phyloP scores from a whole-genome alignment of 2,329 filamentous ascomycete genomes.

The Aspergillus niger region DNA sequence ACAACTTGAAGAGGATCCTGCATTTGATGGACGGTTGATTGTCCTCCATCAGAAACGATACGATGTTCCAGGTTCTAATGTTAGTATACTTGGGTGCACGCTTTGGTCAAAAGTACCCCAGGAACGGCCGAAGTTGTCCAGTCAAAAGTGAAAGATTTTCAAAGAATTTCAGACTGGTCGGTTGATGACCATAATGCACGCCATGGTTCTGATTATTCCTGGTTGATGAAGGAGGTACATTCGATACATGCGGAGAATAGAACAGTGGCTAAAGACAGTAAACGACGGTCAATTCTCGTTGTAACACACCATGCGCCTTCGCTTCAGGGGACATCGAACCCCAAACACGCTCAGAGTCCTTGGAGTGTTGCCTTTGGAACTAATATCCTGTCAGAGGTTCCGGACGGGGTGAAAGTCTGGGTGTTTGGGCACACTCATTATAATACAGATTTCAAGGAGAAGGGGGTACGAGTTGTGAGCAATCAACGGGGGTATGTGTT shows the following conservation, averaged over 20 bases:
- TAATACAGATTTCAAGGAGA: constrained; percentile 43
- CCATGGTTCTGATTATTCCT: constrained; percentile 53
- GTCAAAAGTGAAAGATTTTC: constrained; percentile 56
- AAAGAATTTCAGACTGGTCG: constrained; percentile 56
- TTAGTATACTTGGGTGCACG: constrained; percentile 61
- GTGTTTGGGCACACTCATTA: constrained; percentile 52
- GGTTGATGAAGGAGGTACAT: constrained; percentile 49
- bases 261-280: background rate
- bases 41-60: constrained; percentile 30
- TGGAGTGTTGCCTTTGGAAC: constrained; percentile 58
- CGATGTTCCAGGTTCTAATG: constrained; percentile 29
- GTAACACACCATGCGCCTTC: constrained; percentile 62
- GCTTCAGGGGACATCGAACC: constrained; percentile 51
- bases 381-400: constrained; percentile 43
- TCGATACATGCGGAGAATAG: constrained; percentile 19
- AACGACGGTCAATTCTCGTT: constrained; percentile 45
- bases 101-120: constrained; percentile 57
- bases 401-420: constrained; percentile 41
- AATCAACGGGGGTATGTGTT: constrained; percentile 50
- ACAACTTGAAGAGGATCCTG: constrained; percentile 31
- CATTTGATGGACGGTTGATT: constrained; percentile 28
- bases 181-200: constrained; percentile 52
- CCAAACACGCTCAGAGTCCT: constrained; percentile 51
- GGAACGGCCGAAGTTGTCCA: constrained; percentile 43
- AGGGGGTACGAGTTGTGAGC: constrained; percentile 40